Conservation (phyloP, 139 green algal genomes). For the Pleodorina starrii region DNA sequence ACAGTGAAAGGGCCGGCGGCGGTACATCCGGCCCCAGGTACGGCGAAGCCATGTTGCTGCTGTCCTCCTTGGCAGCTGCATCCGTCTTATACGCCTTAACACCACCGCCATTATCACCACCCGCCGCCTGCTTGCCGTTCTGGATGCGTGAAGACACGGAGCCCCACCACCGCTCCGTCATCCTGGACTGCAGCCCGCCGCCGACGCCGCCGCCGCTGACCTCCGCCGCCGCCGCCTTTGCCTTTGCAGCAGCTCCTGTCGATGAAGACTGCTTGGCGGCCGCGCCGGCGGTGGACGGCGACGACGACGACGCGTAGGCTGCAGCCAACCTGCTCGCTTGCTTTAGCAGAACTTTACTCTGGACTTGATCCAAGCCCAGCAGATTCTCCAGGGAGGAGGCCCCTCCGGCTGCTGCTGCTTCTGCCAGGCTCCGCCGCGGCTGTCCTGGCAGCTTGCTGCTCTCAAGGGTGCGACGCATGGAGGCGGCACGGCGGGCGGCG, state of each 20-base stretch:
- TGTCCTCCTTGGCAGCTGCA: not conserved
- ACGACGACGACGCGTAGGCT: no score
- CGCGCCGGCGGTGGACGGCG: no score
- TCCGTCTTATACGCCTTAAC: no score
- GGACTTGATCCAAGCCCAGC: not conserved
- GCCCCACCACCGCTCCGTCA: conserved; percentile 36
- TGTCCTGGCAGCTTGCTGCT: not conserved
- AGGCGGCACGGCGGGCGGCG: not conserved
- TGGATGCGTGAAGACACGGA: not conserved
- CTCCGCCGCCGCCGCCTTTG: not conserved
- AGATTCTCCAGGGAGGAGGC: no score
- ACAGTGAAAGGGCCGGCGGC: not conserved
- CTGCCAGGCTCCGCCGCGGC: no score
- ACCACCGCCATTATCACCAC: no score
- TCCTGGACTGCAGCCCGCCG: not conserved
- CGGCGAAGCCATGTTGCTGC: not conserved
- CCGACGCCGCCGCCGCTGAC: not conserved
- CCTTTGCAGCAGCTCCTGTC: not conserved
- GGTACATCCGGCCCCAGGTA: conserved; percentile 21
- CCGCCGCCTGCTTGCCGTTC: not conserved
- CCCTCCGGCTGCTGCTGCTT: no score
- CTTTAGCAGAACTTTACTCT: not conserved
- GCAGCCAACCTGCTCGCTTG: not conserved
- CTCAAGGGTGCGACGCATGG: not conserved
- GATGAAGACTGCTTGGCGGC: no score